Conservation (phyloP, 179 eudicot species). For the Spinacia oleracea region DNA sequence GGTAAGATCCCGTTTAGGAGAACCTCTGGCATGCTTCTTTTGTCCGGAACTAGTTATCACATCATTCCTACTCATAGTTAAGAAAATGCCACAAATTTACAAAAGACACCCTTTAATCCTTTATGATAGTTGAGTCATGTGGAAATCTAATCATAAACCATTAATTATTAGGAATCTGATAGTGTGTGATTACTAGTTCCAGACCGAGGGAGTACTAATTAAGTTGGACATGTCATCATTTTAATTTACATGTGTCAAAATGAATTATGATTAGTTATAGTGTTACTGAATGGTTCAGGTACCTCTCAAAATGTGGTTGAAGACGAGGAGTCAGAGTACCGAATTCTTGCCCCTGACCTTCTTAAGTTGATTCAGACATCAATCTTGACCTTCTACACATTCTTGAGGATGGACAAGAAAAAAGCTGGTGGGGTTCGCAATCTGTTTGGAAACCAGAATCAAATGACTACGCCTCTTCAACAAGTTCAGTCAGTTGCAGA, state of each 20-base stretch:
- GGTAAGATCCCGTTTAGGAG: slow-evolving; percentile 39
- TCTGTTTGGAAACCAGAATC: slow-evolving; percentile 71
- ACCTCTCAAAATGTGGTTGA: slow-evolving; percentile 38
- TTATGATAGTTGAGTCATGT: not conserved
- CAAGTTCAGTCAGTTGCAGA: slow-evolving; percentile 75
- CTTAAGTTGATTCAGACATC: slow-evolving; percentile 60
- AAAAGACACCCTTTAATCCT: not conserved
- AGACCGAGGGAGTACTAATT: not conserved
- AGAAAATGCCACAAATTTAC: not conserved
- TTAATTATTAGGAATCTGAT: not conserved
- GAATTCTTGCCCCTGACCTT: slow-evolving; percentile 71
- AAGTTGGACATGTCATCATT: not conserved
- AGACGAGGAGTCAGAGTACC: slow-evolving; percentile 54
- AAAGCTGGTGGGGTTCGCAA: slow-evolving; percentile 56
- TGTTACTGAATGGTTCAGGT: slow-evolving; percentile 40
- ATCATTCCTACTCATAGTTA: not conserved
- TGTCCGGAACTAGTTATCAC: not conserved
- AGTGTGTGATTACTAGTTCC: not conserved
- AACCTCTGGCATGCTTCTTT: not conserved
- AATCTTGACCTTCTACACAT: slow-evolving; percentile 68
- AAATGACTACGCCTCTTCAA: slow-evolving; percentile 67
- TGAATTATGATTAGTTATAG: slow-evolving; percentile 30
- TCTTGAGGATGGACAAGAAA: slow-evolving; percentile 84
- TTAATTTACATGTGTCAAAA: not conserved
- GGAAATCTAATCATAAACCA: not conserved